phyloP scores from a whole-genome alignment of 1,139 yeast species.

The Pichia sp. region DNA sequence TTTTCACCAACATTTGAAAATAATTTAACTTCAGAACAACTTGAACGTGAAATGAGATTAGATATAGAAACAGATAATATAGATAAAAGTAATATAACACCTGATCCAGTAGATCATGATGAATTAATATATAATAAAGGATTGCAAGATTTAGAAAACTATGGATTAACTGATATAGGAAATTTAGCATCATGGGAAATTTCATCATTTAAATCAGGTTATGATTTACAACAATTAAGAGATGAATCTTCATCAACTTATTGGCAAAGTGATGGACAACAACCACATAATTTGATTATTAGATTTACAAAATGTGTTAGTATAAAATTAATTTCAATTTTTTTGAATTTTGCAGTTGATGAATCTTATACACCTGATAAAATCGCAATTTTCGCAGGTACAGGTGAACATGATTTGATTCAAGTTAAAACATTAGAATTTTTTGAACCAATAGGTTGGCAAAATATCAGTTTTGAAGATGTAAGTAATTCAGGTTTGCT shows the following conservation, averaged over 20 bases:
- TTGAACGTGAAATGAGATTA: neutral
- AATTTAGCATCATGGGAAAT: conserved; percentile 82
- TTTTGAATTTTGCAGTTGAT: conserved; percentile 60
- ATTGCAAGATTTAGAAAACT: conserved; percentile 48
- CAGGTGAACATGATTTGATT: conserved; percentile 75
- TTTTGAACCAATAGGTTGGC: conserved; percentile 82
- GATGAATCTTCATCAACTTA: conserved; percentile 69
- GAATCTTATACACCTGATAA: conserved; percentile 90
- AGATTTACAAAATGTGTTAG: conserved; percentile 77
- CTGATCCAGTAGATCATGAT: conserved; percentile 12
- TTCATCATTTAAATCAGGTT: conserved; percentile 69
- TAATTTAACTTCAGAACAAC: neutral
- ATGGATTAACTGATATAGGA: conserved; percentile 65
- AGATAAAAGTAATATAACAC: conserved; percentile 9
- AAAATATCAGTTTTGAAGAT: conserved; percentile 60
- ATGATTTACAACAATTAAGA: conserved; percentile 62
- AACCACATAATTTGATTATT: conserved; percentile 78
- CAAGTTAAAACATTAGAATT: conserved; percentile 67
- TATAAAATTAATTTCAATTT: conserved; percentile 64
- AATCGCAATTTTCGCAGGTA: conserved; percentile 71
- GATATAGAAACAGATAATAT: conserved; percentile 6
- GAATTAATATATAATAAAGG: conserved; percentile 39
- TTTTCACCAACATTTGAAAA: neutral
- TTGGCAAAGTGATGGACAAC: conserved; percentile 98
- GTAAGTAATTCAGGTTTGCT: conserved; percentile 53